These are phyloP conservation scores for Huiozyma naganishii DNA, from an alignment of 805 yeast genomes.

Conservation along the genomic window DNA sequence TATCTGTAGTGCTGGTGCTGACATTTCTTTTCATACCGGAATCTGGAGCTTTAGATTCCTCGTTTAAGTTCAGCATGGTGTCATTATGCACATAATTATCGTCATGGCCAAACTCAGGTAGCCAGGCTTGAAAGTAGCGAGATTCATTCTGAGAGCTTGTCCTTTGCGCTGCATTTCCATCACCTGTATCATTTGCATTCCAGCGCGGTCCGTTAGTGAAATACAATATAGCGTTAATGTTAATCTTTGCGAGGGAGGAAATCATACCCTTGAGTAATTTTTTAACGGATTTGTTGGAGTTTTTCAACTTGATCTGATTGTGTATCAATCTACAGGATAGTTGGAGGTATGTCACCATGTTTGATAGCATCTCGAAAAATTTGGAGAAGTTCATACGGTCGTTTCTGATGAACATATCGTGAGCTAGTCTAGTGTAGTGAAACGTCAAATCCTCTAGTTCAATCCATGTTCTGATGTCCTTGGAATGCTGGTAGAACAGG, in stretches of 20 bases:
- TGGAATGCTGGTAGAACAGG: slow-evolving; percentile 46
- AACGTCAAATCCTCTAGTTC: slow-evolving; percentile 39
- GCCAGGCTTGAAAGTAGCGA: too few species aligned
- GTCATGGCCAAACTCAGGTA: neutral
- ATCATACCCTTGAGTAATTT: slow-evolving; percentile 42
- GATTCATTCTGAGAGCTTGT: neutral
- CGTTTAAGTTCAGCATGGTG: neutral
- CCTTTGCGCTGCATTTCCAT: neutral
- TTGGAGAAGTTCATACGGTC: slow-evolving; percentile 43
- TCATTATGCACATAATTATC: neutral
- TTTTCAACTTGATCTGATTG: slow-evolving; percentile 38
- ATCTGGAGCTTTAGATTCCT: neutral
- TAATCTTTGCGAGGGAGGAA: slow-evolving; percentile 47
- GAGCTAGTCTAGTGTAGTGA: slow-evolving; percentile 37
- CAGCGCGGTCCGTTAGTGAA: slow-evolving; percentile 24
- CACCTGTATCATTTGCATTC: neutral
- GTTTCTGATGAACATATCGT: slow-evolving; percentile 40
- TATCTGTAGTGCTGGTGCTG: slow-evolving; percentile 15
- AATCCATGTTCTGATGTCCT: slow-evolving; percentile 54
- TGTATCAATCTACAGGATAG: slow-evolving; percentile 44
- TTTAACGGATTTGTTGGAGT: slow-evolving; percentile 37
- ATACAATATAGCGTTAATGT: slow-evolving; percentile 55
- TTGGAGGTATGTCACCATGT: slow-evolving; percentile 42
- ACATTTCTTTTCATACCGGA: slow-evolving; percentile 4
- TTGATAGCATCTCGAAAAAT: slow-evolving; percentile 44